A percentile compares a stretch with the other conserved stretches of the same genome.
Evolutionary conservation across 169 alveolate genomes (phyloP).

Genomic region (Babesia ovata): DNA sequence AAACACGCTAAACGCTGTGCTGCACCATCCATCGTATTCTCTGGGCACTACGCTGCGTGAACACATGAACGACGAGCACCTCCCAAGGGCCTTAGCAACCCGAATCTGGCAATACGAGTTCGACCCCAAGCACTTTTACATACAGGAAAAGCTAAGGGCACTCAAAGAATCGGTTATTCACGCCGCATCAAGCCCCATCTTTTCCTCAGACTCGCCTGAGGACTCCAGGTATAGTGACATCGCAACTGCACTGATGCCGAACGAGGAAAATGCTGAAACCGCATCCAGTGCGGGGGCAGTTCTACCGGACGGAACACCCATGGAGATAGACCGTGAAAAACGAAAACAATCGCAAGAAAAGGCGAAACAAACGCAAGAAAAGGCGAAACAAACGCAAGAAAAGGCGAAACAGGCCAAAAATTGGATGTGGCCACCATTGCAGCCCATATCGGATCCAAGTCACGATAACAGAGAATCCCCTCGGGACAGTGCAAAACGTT

Average conservation of each 20-base stretch:
- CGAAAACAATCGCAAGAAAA: background rate
- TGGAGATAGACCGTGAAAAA: background rate
- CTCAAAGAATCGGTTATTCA: conserved; percentile 43
- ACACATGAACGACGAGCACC: conserved; percentile 16
- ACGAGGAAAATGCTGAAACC: background rate
- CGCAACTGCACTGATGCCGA: background rate
- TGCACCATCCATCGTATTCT: conserved; percentile 55
- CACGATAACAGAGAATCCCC: background rate
- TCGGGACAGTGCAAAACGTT: background rate
- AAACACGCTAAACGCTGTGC: conserved; percentile 1
- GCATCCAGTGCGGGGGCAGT: background rate
- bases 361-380: background rate
- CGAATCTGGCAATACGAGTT: background rate
- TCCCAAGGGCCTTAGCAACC: conserved; percentile 10
- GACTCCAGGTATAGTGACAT: background rate
- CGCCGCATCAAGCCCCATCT: conserved; percentile 29
- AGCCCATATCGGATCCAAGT: background rate
- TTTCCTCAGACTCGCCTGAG: background rate
- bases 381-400: background rate
- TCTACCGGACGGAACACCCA: conserved; percentile 10
- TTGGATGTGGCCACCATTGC: background rate
- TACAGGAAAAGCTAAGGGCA: conserved; percentile 35
- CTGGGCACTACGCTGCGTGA: conserved; percentile 10
- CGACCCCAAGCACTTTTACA: background rate
- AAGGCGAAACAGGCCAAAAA: background rate